A percentile compares a stretch with the other conserved stretches of the same genome.
Evolutionary conservation across 2,329 filamentous ascomycete species (phyloP).

Genomic region (Claviceps lovelessii): DNA sequence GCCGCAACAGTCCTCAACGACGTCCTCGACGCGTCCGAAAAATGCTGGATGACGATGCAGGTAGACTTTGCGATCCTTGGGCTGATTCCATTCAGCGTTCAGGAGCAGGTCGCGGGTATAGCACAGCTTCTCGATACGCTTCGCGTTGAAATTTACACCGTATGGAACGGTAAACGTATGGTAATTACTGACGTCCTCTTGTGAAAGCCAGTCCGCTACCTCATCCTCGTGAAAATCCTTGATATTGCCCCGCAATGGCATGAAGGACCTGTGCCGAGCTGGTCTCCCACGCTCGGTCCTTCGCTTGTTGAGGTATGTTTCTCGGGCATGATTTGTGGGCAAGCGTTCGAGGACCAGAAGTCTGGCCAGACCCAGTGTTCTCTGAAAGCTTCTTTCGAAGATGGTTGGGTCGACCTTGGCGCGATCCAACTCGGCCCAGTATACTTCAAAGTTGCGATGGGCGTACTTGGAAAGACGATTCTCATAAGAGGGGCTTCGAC

Average conservation of each 20-base stretch:
- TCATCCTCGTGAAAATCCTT: conserved; percentile 69
- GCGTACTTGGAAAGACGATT: conserved; percentile 78
- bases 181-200: conserved; percentile 65
- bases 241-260: conserved; percentile 50
- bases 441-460: conserved; percentile 70
- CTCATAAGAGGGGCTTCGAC: conserved; percentile 75
- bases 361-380: conserved; percentile 63
- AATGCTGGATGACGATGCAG: conserved; percentile 77
- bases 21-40: conserved; percentile 61
- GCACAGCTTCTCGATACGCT: conserved; percentile 66
- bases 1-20: conserved; percentile 71
- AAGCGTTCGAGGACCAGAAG: conserved; percentile 68
- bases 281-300: conserved; percentile 61
- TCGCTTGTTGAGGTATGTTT: conserved; percentile 55
- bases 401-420: conserved; percentile 72
- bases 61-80: conserved; percentile 58
- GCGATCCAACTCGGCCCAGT: conserved; percentile 62
- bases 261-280: conserved; percentile 11
- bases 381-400: conserved; percentile 64
- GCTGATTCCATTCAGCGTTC: conserved; percentile 76
- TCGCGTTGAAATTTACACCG: conserved; percentile 45
- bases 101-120: conserved; percentile 71
- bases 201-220: conserved; percentile 67
- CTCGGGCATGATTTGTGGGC: conserved; percentile 52
- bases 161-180: conserved; percentile 64